Conservation (phyloP, 768 basidiomycete species). For the Mycena crocata region DNA sequence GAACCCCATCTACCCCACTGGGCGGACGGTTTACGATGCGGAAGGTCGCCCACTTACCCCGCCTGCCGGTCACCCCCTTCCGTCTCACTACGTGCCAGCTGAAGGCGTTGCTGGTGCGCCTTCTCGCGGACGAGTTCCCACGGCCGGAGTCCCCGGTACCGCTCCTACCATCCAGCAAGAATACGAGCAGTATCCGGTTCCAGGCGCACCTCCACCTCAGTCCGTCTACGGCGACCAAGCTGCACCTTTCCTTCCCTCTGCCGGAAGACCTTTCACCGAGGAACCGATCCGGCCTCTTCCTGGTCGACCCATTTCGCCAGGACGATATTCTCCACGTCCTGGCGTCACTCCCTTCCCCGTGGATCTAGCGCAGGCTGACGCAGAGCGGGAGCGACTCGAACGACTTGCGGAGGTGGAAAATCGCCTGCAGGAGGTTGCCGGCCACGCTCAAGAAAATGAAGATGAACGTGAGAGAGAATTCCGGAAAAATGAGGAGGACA, state of each 20-base stretch:
- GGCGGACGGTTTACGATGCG: constrained; percentile 18
- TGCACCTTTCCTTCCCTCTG: not conserved
- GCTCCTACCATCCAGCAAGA: constrained; percentile 2
- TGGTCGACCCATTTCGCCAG: constrained; percentile 29
- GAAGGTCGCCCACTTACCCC: constrained; percentile 18
- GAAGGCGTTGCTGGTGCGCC: constrained; percentile 2
- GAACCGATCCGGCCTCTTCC: constrained; percentile 23
- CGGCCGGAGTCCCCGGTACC: not conserved
- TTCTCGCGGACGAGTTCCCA: constrained; percentile 1
- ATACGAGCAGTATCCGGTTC: constrained; percentile 2
- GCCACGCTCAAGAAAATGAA: constrained; percentile 69
- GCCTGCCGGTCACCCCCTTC: constrained; percentile 1
- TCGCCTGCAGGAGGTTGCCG: constrained; percentile 59
- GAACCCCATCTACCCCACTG: constrained; percentile 10
- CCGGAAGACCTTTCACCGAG: not conserved
- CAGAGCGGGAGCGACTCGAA: constrained; percentile 64
- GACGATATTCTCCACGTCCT: constrained; percentile 40
- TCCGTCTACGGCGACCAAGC: constrained; percentile 11
- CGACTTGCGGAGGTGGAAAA: constrained; percentile 68
- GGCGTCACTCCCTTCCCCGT: constrained; percentile 50
- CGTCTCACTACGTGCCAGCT: constrained; percentile 7
- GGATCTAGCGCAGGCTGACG: constrained; percentile 53
- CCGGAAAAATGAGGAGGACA: constrained; percentile 71
- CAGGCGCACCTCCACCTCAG: constrained; percentile 1
- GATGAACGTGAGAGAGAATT: constrained; percentile 74